Percentiles rank a stretch among this genome's conserved stretches.
These are phyloP conservation scores for Sanghuangporus sanghuang DNA, from an alignment of 1,284 basidiomycete genomes.

Conservation along the genomic window DNA sequence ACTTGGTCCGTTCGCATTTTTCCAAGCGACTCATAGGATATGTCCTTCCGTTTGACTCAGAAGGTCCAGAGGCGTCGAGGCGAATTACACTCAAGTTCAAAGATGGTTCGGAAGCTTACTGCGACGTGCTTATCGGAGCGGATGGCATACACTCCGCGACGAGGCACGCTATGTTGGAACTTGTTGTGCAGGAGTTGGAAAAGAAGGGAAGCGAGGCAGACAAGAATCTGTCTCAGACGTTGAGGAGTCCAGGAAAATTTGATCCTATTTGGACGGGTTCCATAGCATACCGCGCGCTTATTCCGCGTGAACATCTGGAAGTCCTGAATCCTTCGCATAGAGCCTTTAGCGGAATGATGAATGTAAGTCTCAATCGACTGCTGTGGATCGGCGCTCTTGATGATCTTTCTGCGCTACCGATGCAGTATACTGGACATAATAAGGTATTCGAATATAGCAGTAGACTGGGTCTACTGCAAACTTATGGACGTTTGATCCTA, in stretches of 20 bases:
- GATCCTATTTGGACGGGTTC: conserved; percentile 34
- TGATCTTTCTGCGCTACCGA: conserved; percentile 1
- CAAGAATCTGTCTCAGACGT: conserved; percentile 20
- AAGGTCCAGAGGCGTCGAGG: conserved; percentile 11
- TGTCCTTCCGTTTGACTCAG: conserved; percentile 22
- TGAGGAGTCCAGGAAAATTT: conserved; percentile 18
- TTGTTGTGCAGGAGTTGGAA: conserved; percentile 1
- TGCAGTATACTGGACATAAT: conserved; percentile 11
- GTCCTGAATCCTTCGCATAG: conserved; percentile 31
- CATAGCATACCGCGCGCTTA: conserved; percentile 32
- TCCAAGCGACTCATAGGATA: conserved; percentile 38
- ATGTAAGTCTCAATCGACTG: conserved; percentile 28
- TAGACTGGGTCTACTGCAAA: neutral
- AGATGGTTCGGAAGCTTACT: conserved; percentile 37
- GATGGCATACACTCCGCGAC: conserved; percentile 38
- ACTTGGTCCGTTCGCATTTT: conserved; percentile 28
- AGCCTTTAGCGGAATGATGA: conserved; percentile 28
- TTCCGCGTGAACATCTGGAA: conserved; percentile 28
- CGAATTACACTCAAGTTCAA: conserved; percentile 36
- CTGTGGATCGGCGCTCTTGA: neutral
- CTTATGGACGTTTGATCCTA: neutral
- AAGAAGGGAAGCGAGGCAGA: conserved; percentile 13
- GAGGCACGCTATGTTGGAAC: conserved; percentile 11
- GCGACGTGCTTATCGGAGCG: conserved; percentile 45
- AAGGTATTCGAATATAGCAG: neutral